Conservation (phyloP, 2,329 filamentous ascomycete species). For the Didymella exigua region DNA sequence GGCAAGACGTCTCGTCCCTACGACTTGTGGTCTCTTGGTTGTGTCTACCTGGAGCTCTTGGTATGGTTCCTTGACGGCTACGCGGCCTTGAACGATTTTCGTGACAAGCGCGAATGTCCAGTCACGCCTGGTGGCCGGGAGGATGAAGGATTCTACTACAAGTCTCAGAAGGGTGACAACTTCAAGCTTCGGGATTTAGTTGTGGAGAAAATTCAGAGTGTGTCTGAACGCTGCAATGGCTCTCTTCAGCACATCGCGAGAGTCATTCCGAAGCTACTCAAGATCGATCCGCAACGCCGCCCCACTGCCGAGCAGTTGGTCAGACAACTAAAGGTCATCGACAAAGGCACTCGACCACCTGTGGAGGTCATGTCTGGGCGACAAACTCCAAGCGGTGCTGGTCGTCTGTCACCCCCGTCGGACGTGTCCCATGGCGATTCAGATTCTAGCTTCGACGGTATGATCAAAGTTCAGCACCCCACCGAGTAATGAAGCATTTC, state of each 20-base stretch:
- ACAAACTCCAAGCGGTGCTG: too few relatives aligned
- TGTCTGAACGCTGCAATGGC: neutral
- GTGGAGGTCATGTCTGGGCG: too few relatives aligned
- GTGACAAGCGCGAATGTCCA: neutral
- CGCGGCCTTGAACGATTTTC: neutral
- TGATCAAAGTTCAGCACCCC: too few relatives aligned
- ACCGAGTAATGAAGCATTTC: too few relatives aligned
- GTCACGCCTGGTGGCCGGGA: neutral
- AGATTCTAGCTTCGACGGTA: too few relatives aligned
- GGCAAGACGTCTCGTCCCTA: neutral
- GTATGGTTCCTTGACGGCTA: slow-evolving; percentile 8
- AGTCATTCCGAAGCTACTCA: neutral
- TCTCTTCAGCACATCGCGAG: neutral
- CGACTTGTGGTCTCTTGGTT: slow-evolving; percentile 8
- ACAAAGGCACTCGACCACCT: too few relatives aligned
- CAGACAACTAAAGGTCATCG: too few relatives aligned
- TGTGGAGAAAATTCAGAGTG: neutral
- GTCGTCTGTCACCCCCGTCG: too few relatives aligned
- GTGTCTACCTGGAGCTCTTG: neutral
- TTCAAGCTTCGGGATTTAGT: neutral
- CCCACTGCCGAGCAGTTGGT: neutral
- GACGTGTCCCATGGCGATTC: too few relatives aligned
- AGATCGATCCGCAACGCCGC: neutral
- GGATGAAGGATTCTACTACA: slow-evolving; percentile 10
- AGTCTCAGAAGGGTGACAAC: neutral